Percentiles rank a stretch among this genome's conserved stretches.
These are phyloP conservation scores for Arabidopsis thaliana DNA, from an alignment of 345 rosid species.

Conservation along the genomic window TAIR10.1 NC_003076.8:21740001-21740500, in stretches of 20 bases:
- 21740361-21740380: conserved; percentile 61
- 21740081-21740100: conserved; percentile 79
- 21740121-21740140: conserved; percentile 81
- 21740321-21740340: conserved; percentile 58
- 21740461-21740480: conserved; percentile 70
- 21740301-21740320: conserved; percentile 63
- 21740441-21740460: conserved; percentile 64
- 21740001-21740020: conserved; percentile 73
- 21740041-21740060: conserved; percentile 90
- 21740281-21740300: conserved; percentile 59
- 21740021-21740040: conserved; percentile 55
- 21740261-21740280: conserved; percentile 70
- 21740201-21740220: conserved; percentile 60
- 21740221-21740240: conserved; percentile 63
- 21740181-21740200: conserved; percentile 84
- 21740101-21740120: conserved; percentile 71
- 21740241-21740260: conserved; percentile 72
- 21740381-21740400: conserved; percentile 55
- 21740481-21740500: conserved; percentile 51
- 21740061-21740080: conserved; percentile 63
- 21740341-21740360: conserved; percentile 60
- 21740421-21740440: conserved; percentile 87
- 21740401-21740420: conserved; percentile 78
- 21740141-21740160: conserved; percentile 70
- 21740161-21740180: conserved; percentile 84